A percentile compares a stretch with the other conserved stretches of the same genome.
Conservation (phyloP, 768 basidiomycete species). For the Tylopilus vinaceipallidus region DNA sequence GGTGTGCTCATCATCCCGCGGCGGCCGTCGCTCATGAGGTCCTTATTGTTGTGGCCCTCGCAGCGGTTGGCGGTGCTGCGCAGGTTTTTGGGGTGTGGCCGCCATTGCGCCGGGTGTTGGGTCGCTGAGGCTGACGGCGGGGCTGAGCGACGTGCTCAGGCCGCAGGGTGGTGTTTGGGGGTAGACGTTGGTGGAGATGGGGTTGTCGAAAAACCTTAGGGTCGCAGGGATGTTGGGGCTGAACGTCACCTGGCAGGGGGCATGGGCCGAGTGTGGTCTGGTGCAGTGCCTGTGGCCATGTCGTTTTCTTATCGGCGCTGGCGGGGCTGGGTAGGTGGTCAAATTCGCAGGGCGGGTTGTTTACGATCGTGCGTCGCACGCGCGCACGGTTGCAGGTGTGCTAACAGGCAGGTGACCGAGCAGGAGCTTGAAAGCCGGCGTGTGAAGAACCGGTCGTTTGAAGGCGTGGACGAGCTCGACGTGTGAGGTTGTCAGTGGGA, state of each 20-base stretch:
- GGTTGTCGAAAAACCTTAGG: constrained; percentile 25
- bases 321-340: constrained; percentile 45
- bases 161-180: constrained; percentile 22
- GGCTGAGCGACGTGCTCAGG: neutral
- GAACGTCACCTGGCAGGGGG: constrained; percentile 52
- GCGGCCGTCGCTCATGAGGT: no score
- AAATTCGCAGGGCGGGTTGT: constrained; percentile 67
- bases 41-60: no score
- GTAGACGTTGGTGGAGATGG: constrained; percentile 12
- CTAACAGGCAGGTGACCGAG: constrained; percentile 53
- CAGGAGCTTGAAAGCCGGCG: constrained; percentile 67
- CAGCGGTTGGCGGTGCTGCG: constrained; percentile 30
- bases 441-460: constrained; percentile 69
- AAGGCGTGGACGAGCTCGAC: constrained; percentile 54
- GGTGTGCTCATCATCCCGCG: no score
- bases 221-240: constrained; percentile 38
- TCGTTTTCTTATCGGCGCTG: neutral
- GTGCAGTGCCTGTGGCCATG: constrained; percentile 49
- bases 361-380: constrained; percentile 55
- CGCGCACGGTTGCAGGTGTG: no score
- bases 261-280: constrained; percentile 70
- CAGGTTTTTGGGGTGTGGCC: constrained; percentile 18
- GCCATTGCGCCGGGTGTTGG: constrained; percentile 16
- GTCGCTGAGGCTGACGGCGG: constrained; percentile 14
- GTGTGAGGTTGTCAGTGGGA: constrained; percentile 7